These are phyloP conservation scores for Penicillium corylophilum DNA, from an alignment of 2,329 filamentous ascomycete species.

Conservation along the genomic window DNA sequence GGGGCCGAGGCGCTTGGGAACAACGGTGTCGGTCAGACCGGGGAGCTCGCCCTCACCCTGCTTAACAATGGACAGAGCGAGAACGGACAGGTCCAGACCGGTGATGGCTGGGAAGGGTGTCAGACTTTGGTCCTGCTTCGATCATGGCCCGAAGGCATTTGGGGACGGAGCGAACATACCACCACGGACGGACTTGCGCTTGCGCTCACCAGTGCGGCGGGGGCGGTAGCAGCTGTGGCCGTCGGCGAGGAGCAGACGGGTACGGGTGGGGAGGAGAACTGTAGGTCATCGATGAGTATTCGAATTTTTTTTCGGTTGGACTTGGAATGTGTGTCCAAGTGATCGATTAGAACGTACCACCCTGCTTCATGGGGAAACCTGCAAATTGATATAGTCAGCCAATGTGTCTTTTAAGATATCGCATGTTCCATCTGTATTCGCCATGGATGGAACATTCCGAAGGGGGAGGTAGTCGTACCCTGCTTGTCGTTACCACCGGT, in stretches of 20 bases:
- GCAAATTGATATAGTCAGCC: slow-evolving; percentile 26
- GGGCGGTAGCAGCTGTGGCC: slow-evolving; percentile 99
- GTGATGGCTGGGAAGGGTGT: slow-evolving; percentile 70
- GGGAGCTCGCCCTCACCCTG: slow-evolving; percentile 93
- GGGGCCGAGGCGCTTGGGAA: slow-evolving; percentile 98
- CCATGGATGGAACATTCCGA: neutral
- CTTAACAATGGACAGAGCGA: slow-evolving; percentile 95
- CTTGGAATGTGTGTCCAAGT: slow-evolving; percentile 25
- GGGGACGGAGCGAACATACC: slow-evolving; percentile 28
- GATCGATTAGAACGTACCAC: slow-evolving; percentile 51
- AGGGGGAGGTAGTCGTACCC: slow-evolving; percentile 47
- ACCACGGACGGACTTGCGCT: slow-evolving; percentile 98
- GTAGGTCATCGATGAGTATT: slow-evolving; percentile 35
- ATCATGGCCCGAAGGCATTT: neutral
- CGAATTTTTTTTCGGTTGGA: slow-evolving; percentile 5
- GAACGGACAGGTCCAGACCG: slow-evolving; percentile 88
- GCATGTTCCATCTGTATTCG: neutral
- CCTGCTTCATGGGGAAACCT: slow-evolving; percentile 99
- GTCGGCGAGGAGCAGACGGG: slow-evolving; percentile 90
- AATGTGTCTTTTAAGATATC: slow-evolving; percentile 1
- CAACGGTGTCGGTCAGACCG: slow-evolving; percentile 93
- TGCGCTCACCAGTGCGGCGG: slow-evolving; percentile 96
- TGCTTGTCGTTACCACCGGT: slow-evolving; percentile 99
- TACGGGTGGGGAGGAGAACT: slow-evolving; percentile 92
- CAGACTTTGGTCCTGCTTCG: slow-evolving; percentile 5